Conservation (phyloP, 371 early-diverging fungal species). For the Funneliformis caledonium region DNA sequence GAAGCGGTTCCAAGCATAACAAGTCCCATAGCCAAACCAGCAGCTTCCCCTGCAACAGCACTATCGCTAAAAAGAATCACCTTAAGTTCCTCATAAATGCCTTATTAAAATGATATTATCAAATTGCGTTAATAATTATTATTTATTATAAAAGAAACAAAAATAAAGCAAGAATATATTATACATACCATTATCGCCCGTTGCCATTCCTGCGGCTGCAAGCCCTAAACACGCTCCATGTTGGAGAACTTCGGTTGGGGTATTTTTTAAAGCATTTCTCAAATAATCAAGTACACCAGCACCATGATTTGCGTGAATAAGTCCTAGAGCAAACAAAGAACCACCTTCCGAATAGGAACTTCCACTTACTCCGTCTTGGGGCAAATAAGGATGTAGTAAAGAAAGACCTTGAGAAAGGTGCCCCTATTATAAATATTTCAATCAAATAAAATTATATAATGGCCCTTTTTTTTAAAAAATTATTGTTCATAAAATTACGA, state of each 20-base stretch:
- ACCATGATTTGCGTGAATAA: conserved; percentile 96
- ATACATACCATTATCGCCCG: conserved; percentile 73
- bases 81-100: conserved; percentile 86
- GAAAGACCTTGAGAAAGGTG: conserved; percentile 86
- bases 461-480: neutral
- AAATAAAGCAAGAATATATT: neutral
- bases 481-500: neutral
- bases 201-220: conserved; percentile 97
- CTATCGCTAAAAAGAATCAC: conserved; percentile 89
- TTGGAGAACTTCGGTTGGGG: conserved; percentile 90
- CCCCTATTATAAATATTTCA: conserved; percentile 57
- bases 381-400: conserved; percentile 91
- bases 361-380: conserved; percentile 84
- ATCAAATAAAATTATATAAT: neutral
- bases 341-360: conserved; percentile 97
- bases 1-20: conserved; percentile 95
- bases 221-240: conserved; percentile 98
- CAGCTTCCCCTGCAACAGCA: conserved; percentile 98
- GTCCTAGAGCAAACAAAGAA: conserved; percentile 96
- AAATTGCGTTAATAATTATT: conserved; percentile 8
- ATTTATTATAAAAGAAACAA: neutral
- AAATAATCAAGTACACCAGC: conserved; percentile 84
- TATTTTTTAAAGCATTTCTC: conserved; percentile 76
- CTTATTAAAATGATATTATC: conserved; percentile 44
- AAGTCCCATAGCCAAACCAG: conserved; percentile 97